Conservation (phyloP, 306 rosid species). For the Lathyrus sativus region DNA sequence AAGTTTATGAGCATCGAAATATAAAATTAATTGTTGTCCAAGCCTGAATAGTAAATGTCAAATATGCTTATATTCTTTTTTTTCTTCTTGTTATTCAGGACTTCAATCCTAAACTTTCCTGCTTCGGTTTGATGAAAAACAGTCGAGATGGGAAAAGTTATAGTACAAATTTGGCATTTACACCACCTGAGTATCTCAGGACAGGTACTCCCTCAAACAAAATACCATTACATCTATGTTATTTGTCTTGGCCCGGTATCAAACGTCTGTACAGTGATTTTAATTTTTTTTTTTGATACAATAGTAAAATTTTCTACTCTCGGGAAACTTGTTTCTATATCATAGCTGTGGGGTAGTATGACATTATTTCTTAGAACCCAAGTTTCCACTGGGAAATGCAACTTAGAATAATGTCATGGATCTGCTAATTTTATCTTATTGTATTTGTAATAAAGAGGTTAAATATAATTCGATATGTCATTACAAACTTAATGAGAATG, state of each 20-base stretch:
- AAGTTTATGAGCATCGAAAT: constrained; percentile 10
- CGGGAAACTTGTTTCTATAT: constrained; percentile 13
- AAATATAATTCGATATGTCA: too few species aligned
- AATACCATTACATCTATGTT: constrained; percentile 7
- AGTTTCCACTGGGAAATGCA: too few species aligned
- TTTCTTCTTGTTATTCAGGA: constrained; percentile 55
- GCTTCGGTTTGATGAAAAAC: constrained; percentile 97
- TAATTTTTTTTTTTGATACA: not conserved
- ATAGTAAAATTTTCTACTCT: not conserved
- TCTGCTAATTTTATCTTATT: too few species aligned
- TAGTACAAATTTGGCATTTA: constrained; percentile 94
- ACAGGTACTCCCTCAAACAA: constrained; percentile 58
- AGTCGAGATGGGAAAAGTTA: constrained; percentile 97
- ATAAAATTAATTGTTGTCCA: not conserved
- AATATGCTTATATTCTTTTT: constrained; percentile 14
- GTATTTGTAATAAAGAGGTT: too few species aligned
- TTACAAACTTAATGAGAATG: not conserved
- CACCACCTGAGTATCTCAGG: constrained; percentile 91
- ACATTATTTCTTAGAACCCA: too few species aligned
- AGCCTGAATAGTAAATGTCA: constrained; percentile 2
- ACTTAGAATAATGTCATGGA: too few species aligned
- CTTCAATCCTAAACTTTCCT: constrained; percentile 90
- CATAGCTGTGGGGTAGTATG: not conserved
- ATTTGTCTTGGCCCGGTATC: not conserved
- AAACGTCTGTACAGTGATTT: not conserved